Evolutionary conservation across 371 early-diverging fungal genomes (phyloP).

Genomic region (Umbelopsis sp.): DNA sequence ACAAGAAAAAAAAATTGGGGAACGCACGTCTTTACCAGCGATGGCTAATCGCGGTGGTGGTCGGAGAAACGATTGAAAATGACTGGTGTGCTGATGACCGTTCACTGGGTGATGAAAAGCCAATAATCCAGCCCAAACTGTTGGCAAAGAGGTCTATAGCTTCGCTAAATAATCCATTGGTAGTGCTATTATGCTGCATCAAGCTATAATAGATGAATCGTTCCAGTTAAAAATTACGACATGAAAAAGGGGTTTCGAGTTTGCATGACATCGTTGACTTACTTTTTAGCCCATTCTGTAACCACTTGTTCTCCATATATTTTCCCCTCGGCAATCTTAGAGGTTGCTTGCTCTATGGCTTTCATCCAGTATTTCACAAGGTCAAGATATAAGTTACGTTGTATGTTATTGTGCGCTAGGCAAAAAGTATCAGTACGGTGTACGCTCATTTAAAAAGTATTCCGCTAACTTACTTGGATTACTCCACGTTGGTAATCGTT

Average conservation of each 20-base stretch:
- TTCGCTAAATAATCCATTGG: conserved; percentile 46
- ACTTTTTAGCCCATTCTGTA: conserved; percentile 78
- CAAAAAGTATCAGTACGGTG: background rate
- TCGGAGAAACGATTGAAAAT: conserved; percentile 12
- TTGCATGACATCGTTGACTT: conserved; percentile 20
- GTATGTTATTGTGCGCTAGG: conserved; percentile 63
- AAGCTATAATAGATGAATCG: conserved; percentile 34
- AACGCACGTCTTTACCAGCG: background rate
- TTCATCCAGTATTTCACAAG: conserved; percentile 75
- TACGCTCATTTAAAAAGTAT: background rate
- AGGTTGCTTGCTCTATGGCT: conserved; percentile 69
- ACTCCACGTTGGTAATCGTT: conserved; percentile 81
- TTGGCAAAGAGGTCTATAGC: conserved; percentile 61
- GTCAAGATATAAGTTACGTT: conserved; percentile 61
- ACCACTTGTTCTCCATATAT: conserved; percentile 73
- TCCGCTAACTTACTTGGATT: conserved; percentile 28
- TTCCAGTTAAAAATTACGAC: background rate
- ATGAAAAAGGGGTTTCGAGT: background rate
- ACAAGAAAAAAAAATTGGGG: background rate
- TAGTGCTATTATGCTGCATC: conserved; percentile 50
- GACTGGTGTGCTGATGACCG: background rate
- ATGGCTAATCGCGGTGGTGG: conserved; percentile 1
- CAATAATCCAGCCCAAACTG: conserved; percentile 72
- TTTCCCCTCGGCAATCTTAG: conserved; percentile 76
- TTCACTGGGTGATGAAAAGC: conserved; percentile 32